Conservation (phyloP, 805 yeast species). For the Pichia manshurica region DNA sequence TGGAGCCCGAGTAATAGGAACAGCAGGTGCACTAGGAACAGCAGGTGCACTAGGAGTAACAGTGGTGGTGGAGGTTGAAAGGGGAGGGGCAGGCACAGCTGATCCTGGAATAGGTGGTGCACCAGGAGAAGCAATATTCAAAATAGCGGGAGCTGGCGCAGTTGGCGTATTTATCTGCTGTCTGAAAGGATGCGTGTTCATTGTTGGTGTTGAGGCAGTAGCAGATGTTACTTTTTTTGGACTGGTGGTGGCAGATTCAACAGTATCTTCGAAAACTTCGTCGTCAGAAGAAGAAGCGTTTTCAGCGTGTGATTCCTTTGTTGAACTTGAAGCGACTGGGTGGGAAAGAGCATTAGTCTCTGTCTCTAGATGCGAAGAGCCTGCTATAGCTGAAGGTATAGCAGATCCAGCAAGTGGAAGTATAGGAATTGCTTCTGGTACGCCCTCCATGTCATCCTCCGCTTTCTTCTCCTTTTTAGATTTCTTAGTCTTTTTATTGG, state of each 20-base stretch:
- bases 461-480: constrained; percentile 19
- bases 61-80: too few species aligned
- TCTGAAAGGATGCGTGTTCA: constrained; percentile 7
- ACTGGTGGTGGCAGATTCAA: constrained; percentile 1
- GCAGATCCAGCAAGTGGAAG: constrained; percentile 45
- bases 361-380: too few species aligned
- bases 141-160: not conserved
- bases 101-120: not conserved
- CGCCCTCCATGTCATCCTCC: constrained; percentile 16
- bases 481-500: constrained; percentile 23
- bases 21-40: too few species aligned
- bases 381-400: too few species aligned
- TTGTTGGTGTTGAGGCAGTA: not conserved
- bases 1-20: too few species aligned
- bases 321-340: not conserved
- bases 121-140: not conserved
- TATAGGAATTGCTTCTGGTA: constrained; percentile 43
- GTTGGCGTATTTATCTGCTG: constrained; percentile 3
- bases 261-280: constrained; percentile 4
- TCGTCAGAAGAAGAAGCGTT: not conserved
- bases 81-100: too few species aligned
- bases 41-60: too few species aligned
- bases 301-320: not conserved
- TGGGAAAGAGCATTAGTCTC: too few species aligned
- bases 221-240: not conserved